Base-by-base conservation (phyloP, 2,329 filamentous ascomycete genomes). In the Paecilomyces niveus region DNA sequence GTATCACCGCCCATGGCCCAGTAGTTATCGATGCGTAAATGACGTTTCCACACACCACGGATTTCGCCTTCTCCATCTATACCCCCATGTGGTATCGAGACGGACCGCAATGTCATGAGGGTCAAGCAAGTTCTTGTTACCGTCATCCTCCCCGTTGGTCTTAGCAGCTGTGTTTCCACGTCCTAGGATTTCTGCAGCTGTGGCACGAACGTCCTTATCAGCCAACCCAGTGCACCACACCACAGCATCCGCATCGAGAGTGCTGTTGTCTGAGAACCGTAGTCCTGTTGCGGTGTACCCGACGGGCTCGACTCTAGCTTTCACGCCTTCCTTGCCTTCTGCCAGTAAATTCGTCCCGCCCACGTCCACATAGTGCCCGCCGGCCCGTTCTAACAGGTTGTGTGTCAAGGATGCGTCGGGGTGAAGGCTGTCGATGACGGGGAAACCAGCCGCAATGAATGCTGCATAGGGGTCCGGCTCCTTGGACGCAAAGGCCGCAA, bases 1-100 rank as follows among this genome's bases (percentile, higher is more conserved):
- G 76, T 69, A 59, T 78, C 76, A 0, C 78, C 79, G 13, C 79
- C 79, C 65, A 74, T 74, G 55, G 78, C 77, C 72, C 75, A 81
- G 54, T 72, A 70, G 21, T 75, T 76, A 7, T 66, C 60, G 9
- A 63, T 55, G 15, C 33, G 57, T 13, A 35, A 32, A 32, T 67
- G 61, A 3, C 64, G 70, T 63, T 76, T 76, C 70, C 73, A 76
- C 61, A 78, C 58, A 0, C 76, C 76, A 0, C 74, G 69, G 18
- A 77, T 58, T 65, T 79, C 76, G 5, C 76, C 77, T 61, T 80
- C 77, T 1, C 49, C 62, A 58, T 79, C 76, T 0, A 77, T 59
- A 0, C 75, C 76, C n/a, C 73, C 74, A 78, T 0, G 75, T 76
- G 0, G 67, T 65, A 39, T 80, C 77, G 6, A 78, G 32, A 9